A percentile compares a stretch with the other conserved stretches of the same genome.
These are phyloP conservation scores for Fraxinus latifolia DNA, from an alignment of 305 asterid genomes.

Conservation along the genomic window DNA sequence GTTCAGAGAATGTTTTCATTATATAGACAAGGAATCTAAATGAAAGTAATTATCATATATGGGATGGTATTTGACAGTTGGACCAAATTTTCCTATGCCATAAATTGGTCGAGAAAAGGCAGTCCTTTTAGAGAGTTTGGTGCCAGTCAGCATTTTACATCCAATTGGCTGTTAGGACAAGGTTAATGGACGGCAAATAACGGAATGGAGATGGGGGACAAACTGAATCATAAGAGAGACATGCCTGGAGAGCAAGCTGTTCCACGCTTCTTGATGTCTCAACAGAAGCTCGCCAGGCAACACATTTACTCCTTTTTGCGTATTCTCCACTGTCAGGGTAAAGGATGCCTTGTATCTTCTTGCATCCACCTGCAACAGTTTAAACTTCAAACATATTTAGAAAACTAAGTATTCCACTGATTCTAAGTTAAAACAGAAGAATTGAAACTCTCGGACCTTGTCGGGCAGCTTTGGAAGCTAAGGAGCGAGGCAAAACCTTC, in stretches of 20 bases:
- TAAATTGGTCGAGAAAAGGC: slow-evolving; percentile 10
- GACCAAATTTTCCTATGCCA: slow-evolving; percentile 2
- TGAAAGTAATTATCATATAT: background rate
- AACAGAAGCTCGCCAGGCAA: slow-evolving; percentile 88
- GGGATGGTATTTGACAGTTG: background rate
- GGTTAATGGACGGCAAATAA: slow-evolving; percentile 4
- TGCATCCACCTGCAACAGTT: slow-evolving; percentile 64
- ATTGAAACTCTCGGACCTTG: slow-evolving; percentile 56
- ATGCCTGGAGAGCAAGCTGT: slow-evolving; percentile 86
- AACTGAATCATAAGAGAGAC: slow-evolving; percentile 25
- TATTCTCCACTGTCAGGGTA: slow-evolving; percentile 82
- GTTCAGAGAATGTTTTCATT: slow-evolving; percentile 19
- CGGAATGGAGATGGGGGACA: slow-evolving; percentile 3
- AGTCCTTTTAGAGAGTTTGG: slow-evolving; percentile 13
- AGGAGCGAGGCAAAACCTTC: slow-evolving; percentile 72
- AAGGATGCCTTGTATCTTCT: slow-evolving; percentile 68
- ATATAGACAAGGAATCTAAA: slow-evolving; percentile 11
- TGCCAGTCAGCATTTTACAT: slow-evolving; percentile 3
- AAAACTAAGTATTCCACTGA: slow-evolving; percentile 25
- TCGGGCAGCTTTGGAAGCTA: slow-evolving; percentile 88
- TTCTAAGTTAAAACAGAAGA: slow-evolving; percentile 11
- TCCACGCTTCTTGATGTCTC: slow-evolving; percentile 73
- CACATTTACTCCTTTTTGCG: slow-evolving; percentile 65
- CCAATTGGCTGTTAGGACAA: slow-evolving; percentile 3
- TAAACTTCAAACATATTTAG: slow-evolving; percentile 27